A percentile compares a stretch with the other conserved stretches of the same genome.
These are phyloP conservation scores for Pleurotus giganteus DNA, from an alignment of 768 basidiomycete genomes.

Conservation along the genomic window DNA sequence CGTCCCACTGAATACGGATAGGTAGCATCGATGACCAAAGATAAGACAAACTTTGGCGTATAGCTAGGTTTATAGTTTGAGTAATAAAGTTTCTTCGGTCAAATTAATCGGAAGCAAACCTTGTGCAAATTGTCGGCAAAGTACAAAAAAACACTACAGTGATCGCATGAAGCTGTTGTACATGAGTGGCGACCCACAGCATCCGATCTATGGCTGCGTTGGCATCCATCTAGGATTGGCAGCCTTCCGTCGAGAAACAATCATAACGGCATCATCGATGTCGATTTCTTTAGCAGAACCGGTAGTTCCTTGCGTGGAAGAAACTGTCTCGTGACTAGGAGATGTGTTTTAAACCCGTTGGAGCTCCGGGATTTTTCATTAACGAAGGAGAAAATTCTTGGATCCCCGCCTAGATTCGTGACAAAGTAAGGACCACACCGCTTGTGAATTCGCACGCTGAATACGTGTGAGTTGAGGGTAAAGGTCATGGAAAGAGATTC, in stretches of 20 bases:
- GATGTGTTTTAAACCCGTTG: background rate
- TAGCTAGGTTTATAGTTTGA: slow-evolving; percentile 5
- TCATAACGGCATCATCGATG: background rate
- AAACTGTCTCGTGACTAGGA: background rate
- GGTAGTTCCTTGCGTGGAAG: slow-evolving; percentile 2
- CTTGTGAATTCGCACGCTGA: background rate
- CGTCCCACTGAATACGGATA: no score
- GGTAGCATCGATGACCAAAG: no score
- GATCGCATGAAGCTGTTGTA: background rate
- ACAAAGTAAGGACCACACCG: background rate
- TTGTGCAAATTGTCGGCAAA: background rate
- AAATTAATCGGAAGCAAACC: slow-evolving; percentile 2
- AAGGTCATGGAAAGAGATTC: background rate
- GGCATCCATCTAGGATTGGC: background rate
- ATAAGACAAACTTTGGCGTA: no score
- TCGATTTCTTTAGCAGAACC: background rate
- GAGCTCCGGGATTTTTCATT: background rate
- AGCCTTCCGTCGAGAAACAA: background rate
- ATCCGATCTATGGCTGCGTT: background rate
- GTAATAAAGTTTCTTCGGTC: background rate
- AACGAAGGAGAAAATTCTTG: background rate
- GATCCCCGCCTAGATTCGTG: background rate
- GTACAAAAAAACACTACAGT: background rate
- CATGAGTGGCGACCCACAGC: background rate
- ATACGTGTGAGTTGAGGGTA: background rate